These are phyloP conservation scores for Ochetophila trinervis DNA, from an alignment of 306 rosid species.

Conservation along the genomic window DNA sequence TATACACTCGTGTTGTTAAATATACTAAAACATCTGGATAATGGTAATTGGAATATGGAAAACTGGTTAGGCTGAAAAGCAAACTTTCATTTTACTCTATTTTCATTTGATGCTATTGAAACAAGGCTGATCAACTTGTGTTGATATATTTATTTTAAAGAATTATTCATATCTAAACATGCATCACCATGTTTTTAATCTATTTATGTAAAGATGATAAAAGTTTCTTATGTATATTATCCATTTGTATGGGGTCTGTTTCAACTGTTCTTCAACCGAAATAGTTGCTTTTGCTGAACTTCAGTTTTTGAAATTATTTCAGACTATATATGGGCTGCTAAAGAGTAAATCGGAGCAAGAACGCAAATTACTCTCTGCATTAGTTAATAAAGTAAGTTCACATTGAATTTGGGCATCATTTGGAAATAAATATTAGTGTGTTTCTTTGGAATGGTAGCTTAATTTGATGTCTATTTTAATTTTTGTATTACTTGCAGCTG, in stretches of 20 bases:
- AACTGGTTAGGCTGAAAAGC: neutral
- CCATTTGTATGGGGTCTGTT: neutral
- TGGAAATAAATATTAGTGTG: neutral
- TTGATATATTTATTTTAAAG: too few relatives aligned
- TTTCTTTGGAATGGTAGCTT: neutral
- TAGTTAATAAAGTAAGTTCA: conserved; percentile 84
- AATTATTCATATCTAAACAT: neutral
- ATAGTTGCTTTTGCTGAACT: neutral
- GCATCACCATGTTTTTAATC: neutral
- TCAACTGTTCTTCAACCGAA: neutral
- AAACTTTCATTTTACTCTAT: neutral
- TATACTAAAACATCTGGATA: too few relatives aligned
- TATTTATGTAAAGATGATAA: too few relatives aligned
- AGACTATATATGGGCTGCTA: conserved; percentile 68
- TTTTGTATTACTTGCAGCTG: conserved; percentile 48
- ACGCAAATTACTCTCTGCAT: conserved; percentile 77
- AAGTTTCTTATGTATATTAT: too few relatives aligned
- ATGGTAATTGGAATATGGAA: too few relatives aligned
- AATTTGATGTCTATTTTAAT: neutral
- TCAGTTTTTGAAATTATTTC: conserved; percentile 21
- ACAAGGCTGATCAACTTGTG: neutral
- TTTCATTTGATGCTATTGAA: neutral
- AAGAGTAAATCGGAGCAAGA: conserved; percentile 97
- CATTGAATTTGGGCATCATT: conserved; percentile 8
- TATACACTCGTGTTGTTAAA: too few relatives aligned